Base-by-base conservation (phyloP, 2,329 filamentous ascomycete genomes). In the Trichoderma oligosporum region DNA sequence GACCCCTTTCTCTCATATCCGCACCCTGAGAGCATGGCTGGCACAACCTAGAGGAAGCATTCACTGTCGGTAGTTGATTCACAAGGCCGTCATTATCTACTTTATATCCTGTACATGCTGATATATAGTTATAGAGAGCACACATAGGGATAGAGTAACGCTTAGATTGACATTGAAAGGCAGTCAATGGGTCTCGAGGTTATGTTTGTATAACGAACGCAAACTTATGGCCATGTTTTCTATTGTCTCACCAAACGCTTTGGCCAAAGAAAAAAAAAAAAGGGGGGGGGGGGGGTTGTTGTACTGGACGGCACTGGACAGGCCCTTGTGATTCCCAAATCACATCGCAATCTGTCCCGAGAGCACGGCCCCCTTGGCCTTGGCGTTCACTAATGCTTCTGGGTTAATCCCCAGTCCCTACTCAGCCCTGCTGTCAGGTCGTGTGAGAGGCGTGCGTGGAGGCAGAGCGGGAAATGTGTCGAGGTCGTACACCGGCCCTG, bases 391-490 rank as follows among this genome's bases (percentile, higher is more conserved):
- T 54, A 38, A 54, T 29, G 41, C 29, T 45, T 16, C 41, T 54
- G 29, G 51, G 44, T 31, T 31, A 56, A n/a, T n/a, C 45, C 55
- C 55, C 45, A 38, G 55, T 45, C 39, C 46, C 29, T 57, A 33
- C 55, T 57, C 55, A 57, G 55, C 55, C 55, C 55, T 57, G 55
- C 46, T 57, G 53, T 41, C 36, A 44, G 53, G 44, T 47, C 53
- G 39, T 56, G 42, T 56, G 53, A 56, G 53, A 39, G 42, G 42
- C 25, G 53, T 54, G 41, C 24, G 29, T 29, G 41, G 29, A 54
- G 31, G 31, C 11, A 54, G 29, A 27, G 53, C 44, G 53, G 42
- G 42, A 47, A n/a, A 46, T 41, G 42, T 31, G 29, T 47, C 22
- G 22, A 12, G 44, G 18, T 38, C 18, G 44, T 44, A 56, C 42